These are phyloP conservation scores for Huntiella abstrusa DNA, from an alignment of 2,329 filamentous ascomycete species.

Conservation along the genomic window DNA sequence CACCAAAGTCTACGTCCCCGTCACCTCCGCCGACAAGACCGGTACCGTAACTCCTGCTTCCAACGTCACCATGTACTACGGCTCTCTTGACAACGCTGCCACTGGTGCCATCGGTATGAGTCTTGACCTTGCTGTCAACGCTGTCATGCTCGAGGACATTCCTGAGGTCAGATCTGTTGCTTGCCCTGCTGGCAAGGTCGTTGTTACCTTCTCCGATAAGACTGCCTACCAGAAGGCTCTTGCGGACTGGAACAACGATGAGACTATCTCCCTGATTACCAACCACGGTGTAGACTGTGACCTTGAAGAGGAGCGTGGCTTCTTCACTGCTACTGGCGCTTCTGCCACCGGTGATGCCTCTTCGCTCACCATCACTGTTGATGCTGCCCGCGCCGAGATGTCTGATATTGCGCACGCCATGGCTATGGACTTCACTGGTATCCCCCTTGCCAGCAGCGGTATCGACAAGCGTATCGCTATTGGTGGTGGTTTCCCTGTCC, in stretches of 20 bases:
- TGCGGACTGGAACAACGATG: constrained; percentile 11
- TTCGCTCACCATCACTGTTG: constrained; percentile 16
- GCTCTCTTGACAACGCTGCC: constrained; percentile 12
- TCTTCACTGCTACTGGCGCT: constrained; percentile 19
- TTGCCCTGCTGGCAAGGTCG: constrained; percentile 12
- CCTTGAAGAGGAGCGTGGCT: constrained; percentile 20
- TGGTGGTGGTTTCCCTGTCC: constrained; percentile 1
- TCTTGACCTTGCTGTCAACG: constrained; percentile 13
- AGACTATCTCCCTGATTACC: constrained; percentile 21
- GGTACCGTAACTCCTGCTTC: constrained; percentile 1
- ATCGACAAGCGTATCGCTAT: constrained; percentile 5
- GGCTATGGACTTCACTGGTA: constrained; percentile 15
- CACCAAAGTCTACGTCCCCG: constrained; percentile 1
- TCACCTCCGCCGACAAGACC: constrained; percentile 12
- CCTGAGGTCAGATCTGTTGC: constrained; percentile 11
- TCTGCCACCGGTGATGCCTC: constrained; percentile 11
- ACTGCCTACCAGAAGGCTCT: constrained; percentile 12
- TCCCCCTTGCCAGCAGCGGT: constrained; percentile 14
- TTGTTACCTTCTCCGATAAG: constrained; percentile 12
- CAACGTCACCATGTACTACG: constrained; percentile 10
- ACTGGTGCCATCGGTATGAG: constrained; percentile 14
- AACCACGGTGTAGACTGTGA: constrained; percentile 25
- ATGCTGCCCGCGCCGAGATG: constrained; percentile 18
- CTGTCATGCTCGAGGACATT: constrained; percentile 14
- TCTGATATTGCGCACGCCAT: constrained; percentile 15